Base-by-base conservation (phyloP, 2,329 filamentous ascomycete genomes). In the Alternaria consortialis region DNA sequence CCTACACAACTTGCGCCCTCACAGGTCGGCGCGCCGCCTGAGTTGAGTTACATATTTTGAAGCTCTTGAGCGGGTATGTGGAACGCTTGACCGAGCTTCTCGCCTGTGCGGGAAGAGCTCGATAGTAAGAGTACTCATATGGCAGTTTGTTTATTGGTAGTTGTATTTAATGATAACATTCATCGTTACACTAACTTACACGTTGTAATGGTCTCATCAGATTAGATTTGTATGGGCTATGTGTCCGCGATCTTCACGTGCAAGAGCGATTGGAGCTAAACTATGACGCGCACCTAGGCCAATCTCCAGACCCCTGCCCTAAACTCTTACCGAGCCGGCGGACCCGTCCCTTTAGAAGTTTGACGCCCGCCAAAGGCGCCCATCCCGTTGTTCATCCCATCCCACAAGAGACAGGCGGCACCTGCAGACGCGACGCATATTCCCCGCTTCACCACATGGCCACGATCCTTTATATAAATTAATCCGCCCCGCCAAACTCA, bases 401-500 rank as follows among this genome's bases (percentile, higher is more conserved):
- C 62, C 60, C 60, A 58, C 60, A 58, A 47, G 53, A 63, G 57
- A 58, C 52, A 53, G 52, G 60, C 60, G 64, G 60, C 59, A 56
- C 50, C 64, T 62, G 59, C 42, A 64, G 34, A 40, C 37, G 37
- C 37, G 37, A 40, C 55, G 42, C 57, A 59, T 31, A 57, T 52
- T 58, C 64, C 66, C 64, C 64, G 56, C 66, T 39, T 46, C 53
- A 62, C 50, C 40, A 62, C 52, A 65, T 63, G 65, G 63, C 63
- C 66, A 50, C 64, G 60, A 65, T 44, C 53, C 36, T 58, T 58
- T 60, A 58, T 64, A 69, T 72, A 68, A 70, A 66, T 73, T 70
- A 69, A 57, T 48, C 65, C 56, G 60, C 65, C 64, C 70, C 67
- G 44, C 62, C 53, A 63, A 62, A 48, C 65, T 67, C 69, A 79